Conservation (phyloP, 2,329 filamentous ascomycete species). For the Phyllosticta paracitricarpa region DNA sequence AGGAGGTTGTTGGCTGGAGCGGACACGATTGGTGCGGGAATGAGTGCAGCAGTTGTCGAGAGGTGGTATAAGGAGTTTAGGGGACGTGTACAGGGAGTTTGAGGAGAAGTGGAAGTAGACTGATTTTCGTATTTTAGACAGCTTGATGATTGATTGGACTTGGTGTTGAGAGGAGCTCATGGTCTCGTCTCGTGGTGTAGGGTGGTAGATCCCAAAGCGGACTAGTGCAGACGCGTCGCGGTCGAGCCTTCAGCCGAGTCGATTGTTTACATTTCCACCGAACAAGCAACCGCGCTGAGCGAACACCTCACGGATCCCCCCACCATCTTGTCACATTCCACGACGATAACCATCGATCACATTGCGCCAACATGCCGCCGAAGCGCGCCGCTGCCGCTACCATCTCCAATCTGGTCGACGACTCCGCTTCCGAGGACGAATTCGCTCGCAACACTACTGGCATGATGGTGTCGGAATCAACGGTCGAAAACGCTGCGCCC, state of each 20-base stretch:
- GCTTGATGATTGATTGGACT: too few species aligned
- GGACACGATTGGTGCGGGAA: slow-evolving; percentile 28
- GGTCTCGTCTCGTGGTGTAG: neutral
- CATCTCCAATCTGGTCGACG: slow-evolving; percentile 29
- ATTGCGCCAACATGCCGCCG: slow-evolving; percentile 20
- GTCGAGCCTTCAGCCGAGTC: neutral
- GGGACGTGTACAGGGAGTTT: neutral
- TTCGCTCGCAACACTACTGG: slow-evolving; percentile 26
- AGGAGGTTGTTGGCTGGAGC: slow-evolving; percentile 37
- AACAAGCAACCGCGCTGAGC: neutral
- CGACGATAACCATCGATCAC: neutral
- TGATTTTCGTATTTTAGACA: too few species aligned
- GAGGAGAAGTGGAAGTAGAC: neutral
- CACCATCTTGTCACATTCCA: neutral
- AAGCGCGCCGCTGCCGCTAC: slow-evolving; percentile 21
- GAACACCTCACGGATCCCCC: neutral
- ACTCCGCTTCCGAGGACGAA: slow-evolving; percentile 33
- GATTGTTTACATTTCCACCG: slow-evolving; percentile 3
- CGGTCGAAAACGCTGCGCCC: slow-evolving; percentile 26
- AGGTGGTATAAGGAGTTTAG: neutral
- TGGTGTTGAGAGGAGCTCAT: too few species aligned
- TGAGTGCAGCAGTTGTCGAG: slow-evolving; percentile 12
- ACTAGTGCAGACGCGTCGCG: slow-evolving; percentile 1
- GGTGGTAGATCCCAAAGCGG: neutral
- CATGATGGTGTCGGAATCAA: slow-evolving; percentile 30